phyloP scores from a whole-genome alignment of 2,329 filamentous ascomycete genomes.

The Beauveria brongniartii region DNA sequence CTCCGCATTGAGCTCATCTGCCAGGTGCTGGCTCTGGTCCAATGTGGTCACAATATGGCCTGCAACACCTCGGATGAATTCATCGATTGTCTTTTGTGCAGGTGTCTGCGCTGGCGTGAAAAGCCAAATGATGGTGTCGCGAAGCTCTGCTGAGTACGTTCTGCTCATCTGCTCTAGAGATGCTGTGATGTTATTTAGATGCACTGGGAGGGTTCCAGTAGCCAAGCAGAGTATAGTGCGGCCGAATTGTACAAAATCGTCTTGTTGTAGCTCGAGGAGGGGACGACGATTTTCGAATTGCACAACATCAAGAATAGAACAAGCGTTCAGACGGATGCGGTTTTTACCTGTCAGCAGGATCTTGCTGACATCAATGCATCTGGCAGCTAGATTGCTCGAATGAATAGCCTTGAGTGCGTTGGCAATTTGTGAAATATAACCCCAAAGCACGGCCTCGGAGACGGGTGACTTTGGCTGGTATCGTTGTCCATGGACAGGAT shows the following conservation, averaged over 20 bases:
- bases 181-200: constrained; percentile 55
- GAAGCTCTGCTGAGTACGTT: constrained; percentile 69
- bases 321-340: constrained; percentile 79
- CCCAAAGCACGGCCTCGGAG: constrained; percentile 74
- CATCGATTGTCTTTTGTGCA: constrained; percentile 63
- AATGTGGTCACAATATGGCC: constrained; percentile 67
- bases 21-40: constrained; percentile 69
- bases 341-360: constrained; percentile 87
- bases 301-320: constrained; percentile 82
- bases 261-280: constrained; percentile 71
- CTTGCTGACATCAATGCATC: constrained; percentile 80
- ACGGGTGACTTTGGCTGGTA: constrained; percentile 41
- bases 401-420: constrained; percentile 86
- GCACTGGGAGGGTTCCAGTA: constrained; percentile 51
- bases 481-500: constrained; percentile 33
- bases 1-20: constrained; percentile 66
- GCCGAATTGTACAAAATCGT: constrained; percentile 80
- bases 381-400: constrained; percentile 68
- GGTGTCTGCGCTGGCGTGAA: constrained; percentile 54
- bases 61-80: constrained; percentile 71
- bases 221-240: constrained; percentile 76
- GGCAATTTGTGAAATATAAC: constrained; percentile 84
- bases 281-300: constrained; percentile 66
- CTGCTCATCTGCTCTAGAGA: constrained; percentile 69
- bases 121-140: constrained; percentile 75